Base-by-base conservation (phyloP, 768 basidiomycete genomes). In the Lactarius vividus region DNA sequence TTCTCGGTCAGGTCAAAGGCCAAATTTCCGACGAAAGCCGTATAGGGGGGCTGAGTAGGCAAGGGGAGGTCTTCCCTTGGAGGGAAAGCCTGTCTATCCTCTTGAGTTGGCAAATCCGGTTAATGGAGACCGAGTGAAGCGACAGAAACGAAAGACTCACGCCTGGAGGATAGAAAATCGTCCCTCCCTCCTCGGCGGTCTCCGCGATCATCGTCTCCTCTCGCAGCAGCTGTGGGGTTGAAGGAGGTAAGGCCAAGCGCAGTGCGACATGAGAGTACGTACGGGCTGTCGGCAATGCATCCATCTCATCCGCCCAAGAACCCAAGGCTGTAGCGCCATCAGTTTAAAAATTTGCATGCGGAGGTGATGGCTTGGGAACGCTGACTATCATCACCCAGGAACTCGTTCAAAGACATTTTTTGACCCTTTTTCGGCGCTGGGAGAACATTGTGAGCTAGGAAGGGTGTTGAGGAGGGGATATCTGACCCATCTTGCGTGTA, bases 221-320 rank as follows among this genome's bases (percentile, higher is more conserved):
- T 85, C 23, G 79, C 80, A 60, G 92, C 86, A 65, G 92, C 92
- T 91, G 72, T 72, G 56, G 69, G 64, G 59, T 54, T 42, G 63
- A 46, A 57, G 18, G 18, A 61, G 4, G 31, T 37, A 7, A 18
- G n/a, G 39, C 11, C 40, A 4, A 20, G 23, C 16, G 26, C 20
- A 28, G 28, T 52, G 53, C 39, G 61, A 10, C 65, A 29, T 11
- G 35, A 67, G 49, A 61, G 40, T n/a, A 82, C 95, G 80, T 80
- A 98, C 96, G 96, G 74, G 94, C 96, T 72, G 86, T 90, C 31
- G 96, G 96, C 68, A 98, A 84, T 35, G 83, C 72, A 70, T 97
- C 96, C 93, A 98, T 95, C 78, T 98, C 97, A 75, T 98, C 97
- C 8, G 97, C 97, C 97, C 97, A 99, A 74, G 93, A 96, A 73